phyloP scores from a whole-genome alignment of 768 basidiomycete species.

The Naganishia randhawae region DNA sequence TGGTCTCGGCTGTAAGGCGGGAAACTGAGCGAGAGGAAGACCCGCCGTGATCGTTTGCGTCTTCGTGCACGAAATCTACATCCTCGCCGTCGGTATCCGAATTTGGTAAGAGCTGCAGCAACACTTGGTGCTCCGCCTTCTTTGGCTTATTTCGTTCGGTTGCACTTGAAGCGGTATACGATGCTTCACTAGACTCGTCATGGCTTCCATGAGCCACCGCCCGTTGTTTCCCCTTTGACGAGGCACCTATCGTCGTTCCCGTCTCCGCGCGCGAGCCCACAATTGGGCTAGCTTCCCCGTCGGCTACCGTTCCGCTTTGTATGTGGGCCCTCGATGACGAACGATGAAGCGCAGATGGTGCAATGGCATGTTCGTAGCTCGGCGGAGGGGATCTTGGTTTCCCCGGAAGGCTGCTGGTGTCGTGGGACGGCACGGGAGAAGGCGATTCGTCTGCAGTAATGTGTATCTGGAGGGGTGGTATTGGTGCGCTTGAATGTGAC shows the following conservation, averaged over 20 bases:
- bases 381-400: constrained; percentile 8
- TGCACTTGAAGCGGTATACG: background rate
- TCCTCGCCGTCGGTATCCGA: constrained; percentile 10
- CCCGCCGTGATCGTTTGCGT: background rate
- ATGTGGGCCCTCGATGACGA: background rate
- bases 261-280: too few species aligned
- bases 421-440: background rate
- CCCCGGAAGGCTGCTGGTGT: background rate
- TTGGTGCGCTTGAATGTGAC: background rate
- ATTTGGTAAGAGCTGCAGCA: constrained; percentile 3
- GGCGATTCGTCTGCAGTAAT: background rate
- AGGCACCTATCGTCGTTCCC: background rate
- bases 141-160: too few species aligned
- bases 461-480: background rate
- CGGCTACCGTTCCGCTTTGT: background rate
- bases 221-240: constrained; percentile 1
- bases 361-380: constrained; percentile 2
- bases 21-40: background rate
- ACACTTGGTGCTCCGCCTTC: background rate
- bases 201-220: background rate
- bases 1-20: background rate
- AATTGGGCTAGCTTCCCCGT: too few species aligned
- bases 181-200: too few species aligned
- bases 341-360: constrained; percentile 2
- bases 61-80: background rate